Evolutionary conservation across 176 grass and related monocot species (phyloP), one percentile per base, ranked within the genome.

Genomic region (Oryza australiensis): DNA sequence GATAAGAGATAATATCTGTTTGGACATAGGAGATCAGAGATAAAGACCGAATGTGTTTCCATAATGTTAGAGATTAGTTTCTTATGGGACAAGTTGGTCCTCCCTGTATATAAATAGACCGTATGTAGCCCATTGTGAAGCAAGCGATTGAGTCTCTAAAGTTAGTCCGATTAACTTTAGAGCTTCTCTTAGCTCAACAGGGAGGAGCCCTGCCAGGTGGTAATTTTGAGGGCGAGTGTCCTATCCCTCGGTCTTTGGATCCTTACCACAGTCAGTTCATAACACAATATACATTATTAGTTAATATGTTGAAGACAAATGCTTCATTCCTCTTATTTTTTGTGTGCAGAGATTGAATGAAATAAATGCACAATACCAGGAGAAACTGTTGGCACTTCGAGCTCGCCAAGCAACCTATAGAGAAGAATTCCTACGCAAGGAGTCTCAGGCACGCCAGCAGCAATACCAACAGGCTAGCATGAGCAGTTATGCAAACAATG

Each of bases 391-490:
- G 71, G 93, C 83, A 71, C 79, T 94, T 74, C 72, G 87, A 85
- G 76, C 85, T 82, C 85, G 79, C 20, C 97, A 99, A 79, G 89
- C 79, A 45, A 85, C 79, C 22, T 82, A 82, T 49, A 91, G 93
- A 85, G 91, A 99, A 51, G 93, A 99, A 62, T 94, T 99, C 68
- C 73, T 95, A 18, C 87, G 65, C 3, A 95, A 94, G 74, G 97
- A 99, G 75, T 89, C 93, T 64, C 76, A 92, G 66, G 72, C 83
- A 48, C 93, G 89, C 37, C 86, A 89, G 49, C 87, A 95, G 84
- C 96, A 95, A 88, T 99, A 94, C 89, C 93, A 94, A 72, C 89
- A 94, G n/a, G 63, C 89, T 37, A 81, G 76, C 85, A 80, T 75
- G 62, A 90, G 62, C 70, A 88, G 79, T 78, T 88, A 90, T 64